Conservation (phyloP, 1,284 basidiomycete species). For the Apiotrichum montevideense region DNA sequence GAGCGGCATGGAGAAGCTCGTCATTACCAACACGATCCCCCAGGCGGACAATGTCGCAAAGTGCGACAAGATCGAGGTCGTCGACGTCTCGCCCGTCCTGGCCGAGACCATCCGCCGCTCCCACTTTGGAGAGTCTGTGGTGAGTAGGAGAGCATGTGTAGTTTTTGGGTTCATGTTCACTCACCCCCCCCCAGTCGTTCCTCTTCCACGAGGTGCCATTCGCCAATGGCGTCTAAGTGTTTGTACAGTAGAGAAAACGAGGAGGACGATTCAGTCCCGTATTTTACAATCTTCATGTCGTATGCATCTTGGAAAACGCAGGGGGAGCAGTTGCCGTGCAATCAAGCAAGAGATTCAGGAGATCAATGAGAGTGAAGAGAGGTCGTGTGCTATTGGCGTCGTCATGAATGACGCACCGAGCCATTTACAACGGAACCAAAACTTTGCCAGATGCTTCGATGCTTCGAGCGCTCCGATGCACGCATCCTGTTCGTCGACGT, state of each 20-base stretch:
- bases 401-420: no score
- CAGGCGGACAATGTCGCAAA: constrained; percentile 68
- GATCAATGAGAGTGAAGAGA: no score
- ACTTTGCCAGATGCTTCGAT: no score
- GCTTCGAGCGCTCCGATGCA: no score
- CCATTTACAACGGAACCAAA: no score
- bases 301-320: constrained; percentile 1
- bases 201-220: constrained; percentile 50
- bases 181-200: constrained; percentile 34
- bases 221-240: constrained; percentile 22
- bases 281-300: constrained; percentile 3
- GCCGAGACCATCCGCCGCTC: constrained; percentile 92
- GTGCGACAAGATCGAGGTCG: constrained; percentile 87
- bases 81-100: constrained; percentile 90
- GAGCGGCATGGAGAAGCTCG: constrained; percentile 84
- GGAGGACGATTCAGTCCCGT: not conserved
- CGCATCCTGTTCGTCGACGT: no score
- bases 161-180: not conserved
- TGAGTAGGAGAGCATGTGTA: constrained; percentile 23
- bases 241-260: not conserved
- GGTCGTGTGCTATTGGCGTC: no score
- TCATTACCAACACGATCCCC: constrained; percentile 97
- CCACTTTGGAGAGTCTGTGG: constrained; percentile 49
- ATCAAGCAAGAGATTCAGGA: no score
- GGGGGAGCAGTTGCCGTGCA: no score